Evolutionary conservation across 1,284 basidiomycete genomes (phyloP).

Genomic region (Boletus smithii): DNA sequence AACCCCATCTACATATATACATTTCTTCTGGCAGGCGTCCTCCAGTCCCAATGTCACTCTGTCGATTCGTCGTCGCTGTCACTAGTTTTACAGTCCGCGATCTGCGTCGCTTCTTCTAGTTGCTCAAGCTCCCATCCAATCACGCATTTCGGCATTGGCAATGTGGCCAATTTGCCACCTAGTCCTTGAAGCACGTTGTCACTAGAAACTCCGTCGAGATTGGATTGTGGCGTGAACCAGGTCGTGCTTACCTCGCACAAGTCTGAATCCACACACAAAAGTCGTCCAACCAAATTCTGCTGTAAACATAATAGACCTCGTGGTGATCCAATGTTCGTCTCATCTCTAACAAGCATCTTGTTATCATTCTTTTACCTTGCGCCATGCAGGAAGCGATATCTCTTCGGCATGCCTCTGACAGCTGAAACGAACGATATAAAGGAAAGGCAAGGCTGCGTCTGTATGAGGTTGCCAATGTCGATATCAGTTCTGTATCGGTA

Average conservation of each 20-base stretch:
- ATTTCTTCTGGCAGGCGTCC: neutral
- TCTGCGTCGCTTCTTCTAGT: slow-evolving; percentile 55
- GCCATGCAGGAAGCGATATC: slow-evolving; percentile 61
- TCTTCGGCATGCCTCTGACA: slow-evolving; percentile 61
- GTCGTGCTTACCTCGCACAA: slow-evolving; percentile 49
- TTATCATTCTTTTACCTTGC: slow-evolving; percentile 56
- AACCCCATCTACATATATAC: neutral
- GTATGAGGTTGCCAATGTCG: slow-evolving; percentile 59
- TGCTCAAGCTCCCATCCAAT: slow-evolving; percentile 69
- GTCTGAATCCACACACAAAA: slow-evolving; percentile 72
- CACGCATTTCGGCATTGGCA: slow-evolving; percentile 47
- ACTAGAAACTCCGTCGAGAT: slow-evolving; percentile 36
- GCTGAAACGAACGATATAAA: slow-evolving; percentile 68
- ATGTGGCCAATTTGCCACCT: slow-evolving; percentile 39
- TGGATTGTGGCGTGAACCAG: neutral
- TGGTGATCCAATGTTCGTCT: slow-evolving; percentile 72
- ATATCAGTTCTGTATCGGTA: slow-evolving; percentile 45
- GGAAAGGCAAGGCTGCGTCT: slow-evolving; percentile 72
- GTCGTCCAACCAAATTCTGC: slow-evolving; percentile 79
- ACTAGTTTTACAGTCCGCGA: slow-evolving; percentile 36
- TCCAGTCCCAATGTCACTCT: slow-evolving; percentile 24
- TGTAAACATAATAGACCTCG: slow-evolving; percentile 79
- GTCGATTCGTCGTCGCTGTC: slow-evolving; percentile 61
- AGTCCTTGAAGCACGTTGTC: slow-evolving; percentile 51
- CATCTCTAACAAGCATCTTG: slow-evolving; percentile 63